phyloP scores from a whole-genome alignment of 495 filamentous ascomycete species.

The Aspergillus nidulans region DNA sequence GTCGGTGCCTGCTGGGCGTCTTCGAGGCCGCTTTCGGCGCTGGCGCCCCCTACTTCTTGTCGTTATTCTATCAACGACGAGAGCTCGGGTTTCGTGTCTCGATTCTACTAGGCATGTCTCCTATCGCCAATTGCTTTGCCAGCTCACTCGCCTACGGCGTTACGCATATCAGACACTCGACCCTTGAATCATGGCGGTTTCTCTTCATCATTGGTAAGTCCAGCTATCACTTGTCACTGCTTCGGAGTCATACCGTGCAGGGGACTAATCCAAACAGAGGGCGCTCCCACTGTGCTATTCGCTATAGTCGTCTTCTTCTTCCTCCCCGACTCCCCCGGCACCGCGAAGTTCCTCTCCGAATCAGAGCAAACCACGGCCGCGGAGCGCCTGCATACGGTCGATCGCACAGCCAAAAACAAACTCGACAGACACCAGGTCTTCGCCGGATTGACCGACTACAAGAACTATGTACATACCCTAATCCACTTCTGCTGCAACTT shows the following conservation, averaged over 20 bases:
- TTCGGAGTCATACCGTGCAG: not conserved
- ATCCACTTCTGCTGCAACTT: constrained; percentile 30
- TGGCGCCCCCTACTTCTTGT: constrained; percentile 61
- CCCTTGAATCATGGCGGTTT: constrained; percentile 22
- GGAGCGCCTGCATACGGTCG: constrained; percentile 24
- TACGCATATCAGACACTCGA: constrained; percentile 35
- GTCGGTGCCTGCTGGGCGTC: constrained; percentile 55
- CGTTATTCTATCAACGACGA: constrained; percentile 69
- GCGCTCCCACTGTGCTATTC: constrained; percentile 61
- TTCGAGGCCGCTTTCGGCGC: constrained; percentile 59
- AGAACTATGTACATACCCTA: constrained; percentile 26
- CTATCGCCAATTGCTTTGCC: constrained; percentile 70
- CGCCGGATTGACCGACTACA: constrained; percentile 23
- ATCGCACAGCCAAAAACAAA: constrained; percentile 20
- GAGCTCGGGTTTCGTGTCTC: constrained; percentile 67
- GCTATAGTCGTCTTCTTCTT: constrained; percentile 56
- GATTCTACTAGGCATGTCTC: constrained; percentile 65
- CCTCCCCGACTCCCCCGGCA: constrained; percentile 62
- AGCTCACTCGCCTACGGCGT: constrained; percentile 73
- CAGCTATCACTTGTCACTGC: not conserved
- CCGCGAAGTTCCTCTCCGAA: constrained; percentile 59
- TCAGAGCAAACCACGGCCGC: constrained; percentile 43
- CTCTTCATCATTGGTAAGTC: constrained; percentile 28
- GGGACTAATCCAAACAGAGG: constrained; percentile 47
- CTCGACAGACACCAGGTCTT: constrained; percentile 21